These are phyloP conservation scores for Aspergillus brasiliensis DNA, from an alignment of 2,329 filamentous ascomycete genomes.

Conservation along the genomic window DNA sequence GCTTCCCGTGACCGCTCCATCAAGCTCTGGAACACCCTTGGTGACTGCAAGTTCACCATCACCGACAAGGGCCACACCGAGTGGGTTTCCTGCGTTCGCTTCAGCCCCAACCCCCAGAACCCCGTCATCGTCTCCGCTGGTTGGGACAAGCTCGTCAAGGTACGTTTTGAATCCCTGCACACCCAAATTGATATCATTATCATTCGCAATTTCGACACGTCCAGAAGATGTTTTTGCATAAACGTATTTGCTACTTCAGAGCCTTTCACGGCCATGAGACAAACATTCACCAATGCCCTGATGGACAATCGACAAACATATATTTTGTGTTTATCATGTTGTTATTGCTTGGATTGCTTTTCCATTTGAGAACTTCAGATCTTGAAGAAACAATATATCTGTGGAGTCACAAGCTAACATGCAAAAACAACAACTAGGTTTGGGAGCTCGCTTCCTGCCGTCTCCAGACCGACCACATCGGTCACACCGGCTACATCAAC, in stretches of 20 bases:
- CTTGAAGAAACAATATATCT: neutral
- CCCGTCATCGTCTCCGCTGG: conserved; percentile 97
- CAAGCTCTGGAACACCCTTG: conserved; percentile 99
- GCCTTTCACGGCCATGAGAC: conserved; percentile 92
- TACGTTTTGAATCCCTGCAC: conserved; percentile 55
- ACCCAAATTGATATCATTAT: conserved; percentile 5
- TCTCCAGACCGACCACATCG: conserved; percentile 99
- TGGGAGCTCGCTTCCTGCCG: conserved; percentile 99
- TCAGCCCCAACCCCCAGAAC: conserved; percentile 99
- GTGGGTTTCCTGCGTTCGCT: conserved; percentile 99
- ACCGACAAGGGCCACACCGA: conserved; percentile 99
- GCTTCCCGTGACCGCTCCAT: conserved; percentile 97
- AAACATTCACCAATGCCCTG: conserved; percentile 74
- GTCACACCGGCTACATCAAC: conserved; percentile 99
- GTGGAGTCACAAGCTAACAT: conserved; percentile 23
- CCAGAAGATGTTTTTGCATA: conserved; percentile 87
- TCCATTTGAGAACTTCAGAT: neutral
- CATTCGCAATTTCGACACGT: conserved; percentile 12
- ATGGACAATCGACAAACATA: conserved; percentile 32
- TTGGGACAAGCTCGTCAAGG: conserved; percentile 99
- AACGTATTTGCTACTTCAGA: conserved; percentile 99
- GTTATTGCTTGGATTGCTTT: conserved; percentile 4
- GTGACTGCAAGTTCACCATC: conserved; percentile 99
- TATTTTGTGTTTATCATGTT: conserved; percentile 14
- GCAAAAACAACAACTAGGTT: conserved; percentile 61